Evolutionary conservation across 306 rosid species (phyloP).

Genomic region (Cucumis cinereus): DNA sequence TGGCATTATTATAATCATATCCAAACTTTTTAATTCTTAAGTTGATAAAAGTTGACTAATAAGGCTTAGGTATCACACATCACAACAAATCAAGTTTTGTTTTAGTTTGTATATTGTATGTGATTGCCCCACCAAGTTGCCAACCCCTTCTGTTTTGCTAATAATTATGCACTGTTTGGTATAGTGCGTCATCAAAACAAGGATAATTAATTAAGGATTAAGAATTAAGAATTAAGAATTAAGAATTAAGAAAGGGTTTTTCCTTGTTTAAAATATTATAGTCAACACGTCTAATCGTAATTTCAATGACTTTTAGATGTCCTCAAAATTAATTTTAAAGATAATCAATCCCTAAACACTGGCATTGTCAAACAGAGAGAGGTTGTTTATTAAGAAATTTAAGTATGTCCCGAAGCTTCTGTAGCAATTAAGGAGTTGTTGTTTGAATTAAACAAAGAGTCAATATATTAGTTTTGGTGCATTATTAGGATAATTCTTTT

Average conservation of each 20-base stretch:
- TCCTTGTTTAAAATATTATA: neutral
- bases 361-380: neutral
- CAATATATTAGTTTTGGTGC: neutral
- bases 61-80: neutral
- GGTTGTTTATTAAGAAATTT: neutral
- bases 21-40: neutral
- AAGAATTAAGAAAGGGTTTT: neutral
- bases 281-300: neutral
- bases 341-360: neutral
- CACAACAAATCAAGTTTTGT: neutral
- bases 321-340: neutral
- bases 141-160: neutral
- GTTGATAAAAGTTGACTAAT: conserved; percentile 3
- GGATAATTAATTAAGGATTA: no score
- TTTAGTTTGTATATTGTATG: neutral
- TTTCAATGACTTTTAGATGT: neutral
- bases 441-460: neutral
- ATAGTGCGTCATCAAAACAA: neutral
- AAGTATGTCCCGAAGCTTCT: neutral
- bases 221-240: no score
- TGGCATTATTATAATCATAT: conserved; percentile 2
- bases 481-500: no score
- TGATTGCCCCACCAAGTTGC: neutral
- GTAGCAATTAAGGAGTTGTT: neutral
- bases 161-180: neutral